Evolutionary conservation across 2,329 filamentous ascomycete species (phyloP).

Genomic region (Ilyonectria sp.): DNA sequence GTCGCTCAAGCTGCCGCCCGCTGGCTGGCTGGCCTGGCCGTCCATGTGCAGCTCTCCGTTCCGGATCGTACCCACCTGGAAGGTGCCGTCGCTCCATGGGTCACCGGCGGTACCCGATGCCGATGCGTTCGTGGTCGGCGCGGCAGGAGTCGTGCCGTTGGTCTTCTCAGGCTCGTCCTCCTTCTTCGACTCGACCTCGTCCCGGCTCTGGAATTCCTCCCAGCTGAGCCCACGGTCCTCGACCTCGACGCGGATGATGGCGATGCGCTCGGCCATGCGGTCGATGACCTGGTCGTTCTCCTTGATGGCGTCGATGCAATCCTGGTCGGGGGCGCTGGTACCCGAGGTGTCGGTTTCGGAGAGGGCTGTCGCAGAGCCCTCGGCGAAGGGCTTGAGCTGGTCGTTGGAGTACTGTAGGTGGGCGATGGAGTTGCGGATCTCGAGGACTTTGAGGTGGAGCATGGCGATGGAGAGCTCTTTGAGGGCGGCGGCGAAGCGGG

Average conservation of each 20-base stretch:
- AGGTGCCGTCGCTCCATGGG: constrained; percentile 76
- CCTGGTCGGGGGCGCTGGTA: constrained; percentile 67
- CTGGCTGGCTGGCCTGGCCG: constrained; percentile 38
- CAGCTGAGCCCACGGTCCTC: constrained; percentile 70
- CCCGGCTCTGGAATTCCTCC: constrained; percentile 68
- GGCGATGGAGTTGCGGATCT: constrained; percentile 81
- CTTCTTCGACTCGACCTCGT: constrained; percentile 58
- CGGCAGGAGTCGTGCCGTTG: constrained; percentile 20
- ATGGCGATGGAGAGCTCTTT: constrained; percentile 75
- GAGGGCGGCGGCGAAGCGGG: constrained; percentile 77
- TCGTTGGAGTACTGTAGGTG: constrained; percentile 83
- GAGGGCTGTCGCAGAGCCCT: constrained; percentile 58
- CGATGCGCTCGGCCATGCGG: constrained; percentile 77
- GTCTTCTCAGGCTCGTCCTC: constrained; percentile 28
- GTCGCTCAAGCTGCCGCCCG: constrained; percentile 68
- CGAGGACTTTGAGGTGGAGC: constrained; percentile 82
- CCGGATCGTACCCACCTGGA: constrained; percentile 71
- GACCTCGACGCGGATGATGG: constrained; percentile 76
- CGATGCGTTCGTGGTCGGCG: constrained; percentile 23
- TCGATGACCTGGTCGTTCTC: constrained; percentile 80
- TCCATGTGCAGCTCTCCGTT: constrained; percentile 66
- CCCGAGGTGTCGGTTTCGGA: constrained; percentile 31
- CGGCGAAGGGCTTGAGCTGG: constrained; percentile 79
- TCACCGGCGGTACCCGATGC: constrained; percentile 47
- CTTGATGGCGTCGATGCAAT: constrained; percentile 80